These are phyloP conservation scores for Alternaria metachromatica DNA, from an alignment of 2,329 filamentous ascomycete species.

Conservation along the genomic window DNA sequence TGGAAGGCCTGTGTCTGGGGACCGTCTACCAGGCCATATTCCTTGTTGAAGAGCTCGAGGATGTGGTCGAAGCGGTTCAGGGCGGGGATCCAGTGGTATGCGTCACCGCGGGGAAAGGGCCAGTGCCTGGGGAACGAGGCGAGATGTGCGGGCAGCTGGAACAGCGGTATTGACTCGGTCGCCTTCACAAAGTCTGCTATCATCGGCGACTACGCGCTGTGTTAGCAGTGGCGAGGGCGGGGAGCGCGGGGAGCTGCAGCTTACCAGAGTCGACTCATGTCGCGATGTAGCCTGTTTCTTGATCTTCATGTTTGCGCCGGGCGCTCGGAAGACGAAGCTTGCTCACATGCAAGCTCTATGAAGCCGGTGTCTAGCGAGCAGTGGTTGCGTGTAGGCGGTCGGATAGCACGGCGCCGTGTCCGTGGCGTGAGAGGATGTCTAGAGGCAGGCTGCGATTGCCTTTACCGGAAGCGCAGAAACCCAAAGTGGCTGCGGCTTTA, in stretches of 20 bases:
- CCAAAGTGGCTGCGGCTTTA: slow-evolving; percentile 1
- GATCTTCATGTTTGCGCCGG: slow-evolving; percentile 58
- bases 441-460: slow-evolving; percentile 18
- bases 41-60: slow-evolving; percentile 78
- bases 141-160: slow-evolving; percentile 78
- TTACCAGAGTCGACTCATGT: slow-evolving; percentile 61
- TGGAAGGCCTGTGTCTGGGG: slow-evolving; percentile 81
- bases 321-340: slow-evolving; percentile 44
- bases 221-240: slow-evolving; percentile 9
- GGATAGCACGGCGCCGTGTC: neutral
- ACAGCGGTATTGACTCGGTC: slow-evolving; percentile 72
- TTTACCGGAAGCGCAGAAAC: slow-evolving; percentile 12
- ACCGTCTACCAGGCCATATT: slow-evolving; percentile 79
- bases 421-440: slow-evolving; percentile 5
- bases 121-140: slow-evolving; percentile 84
- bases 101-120: slow-evolving; percentile 93
- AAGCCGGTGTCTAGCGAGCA: slow-evolving; percentile 5
- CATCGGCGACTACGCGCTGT: slow-evolving; percentile 75
- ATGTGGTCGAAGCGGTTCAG: slow-evolving; percentile 93
- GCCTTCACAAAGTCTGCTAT: slow-evolving; percentile 79
- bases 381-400: neutral
- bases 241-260: slow-evolving; percentile 14
- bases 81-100: slow-evolving; percentile 97
- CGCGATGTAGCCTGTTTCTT: slow-evolving; percentile 62
- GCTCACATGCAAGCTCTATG: slow-evolving; percentile 41